phyloP scores from a whole-genome alignment of 495 filamentous ascomycete species.

The Xylaria longipes region DNA sequence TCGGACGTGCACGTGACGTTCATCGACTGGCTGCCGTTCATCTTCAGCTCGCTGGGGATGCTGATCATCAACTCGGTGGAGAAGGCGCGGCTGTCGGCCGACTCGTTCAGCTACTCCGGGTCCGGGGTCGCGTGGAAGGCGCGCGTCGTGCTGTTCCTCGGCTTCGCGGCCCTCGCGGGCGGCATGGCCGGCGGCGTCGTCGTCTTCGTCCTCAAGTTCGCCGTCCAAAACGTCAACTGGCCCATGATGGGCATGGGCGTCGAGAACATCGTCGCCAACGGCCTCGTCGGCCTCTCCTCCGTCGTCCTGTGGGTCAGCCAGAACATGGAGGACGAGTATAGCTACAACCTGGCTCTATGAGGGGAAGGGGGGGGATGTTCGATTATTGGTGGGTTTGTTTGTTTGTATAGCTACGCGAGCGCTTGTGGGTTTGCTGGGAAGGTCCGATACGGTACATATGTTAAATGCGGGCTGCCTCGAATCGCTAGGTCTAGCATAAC shows the following conservation, averaged over 20 bases:
- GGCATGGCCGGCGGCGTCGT: conserved; percentile 92
- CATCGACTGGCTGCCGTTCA: conserved; percentile 97
- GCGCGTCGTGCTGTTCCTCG: conserved; percentile 90
- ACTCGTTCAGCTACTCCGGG: conserved; percentile 86
- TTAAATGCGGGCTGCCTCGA: background rate
- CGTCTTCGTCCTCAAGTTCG: conserved; percentile 90
- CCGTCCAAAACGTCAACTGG: conserved; percentile 77
- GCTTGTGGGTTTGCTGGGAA: background rate
- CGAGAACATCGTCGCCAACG: conserved; percentile 89
- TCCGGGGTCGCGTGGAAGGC: conserved; percentile 95
- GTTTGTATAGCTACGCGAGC: background rate
- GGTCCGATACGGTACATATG: background rate
- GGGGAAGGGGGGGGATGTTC: background rate
- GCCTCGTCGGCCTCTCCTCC: conserved; percentile 65
- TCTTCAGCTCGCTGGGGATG: conserved; percentile 94
- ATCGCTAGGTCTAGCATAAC: background rate
- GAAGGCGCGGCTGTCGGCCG: conserved; percentile 83
- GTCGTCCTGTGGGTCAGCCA: conserved; percentile 95
- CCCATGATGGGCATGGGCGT: conserved; percentile 93
- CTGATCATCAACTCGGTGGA: conserved; percentile 99
- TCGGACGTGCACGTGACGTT: conserved; percentile 90
- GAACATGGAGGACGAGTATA: conserved; percentile 99
- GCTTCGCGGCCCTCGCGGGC: conserved; percentile 92
- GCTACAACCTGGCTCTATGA: conserved; percentile 90
- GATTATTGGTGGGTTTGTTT: background rate